These are phyloP conservation scores for Trebouxia gelatinosa DNA, from an alignment of 163 green algal species.

Conservation along the genomic window DNA sequence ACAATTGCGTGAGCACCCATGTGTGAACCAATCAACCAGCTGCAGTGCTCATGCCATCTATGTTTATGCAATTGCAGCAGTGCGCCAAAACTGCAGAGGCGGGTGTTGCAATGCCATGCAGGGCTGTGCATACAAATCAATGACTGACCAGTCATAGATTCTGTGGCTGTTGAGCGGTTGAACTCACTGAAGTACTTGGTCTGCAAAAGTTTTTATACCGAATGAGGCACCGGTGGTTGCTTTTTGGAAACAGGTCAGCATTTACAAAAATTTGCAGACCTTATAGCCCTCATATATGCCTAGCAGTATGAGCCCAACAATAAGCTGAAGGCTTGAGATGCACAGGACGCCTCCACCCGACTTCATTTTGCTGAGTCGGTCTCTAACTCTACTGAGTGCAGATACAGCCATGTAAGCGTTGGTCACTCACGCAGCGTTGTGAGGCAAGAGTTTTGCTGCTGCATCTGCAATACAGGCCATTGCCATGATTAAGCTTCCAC, in stretches of 20 bases:
- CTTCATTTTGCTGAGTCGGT: constrained; percentile 35
- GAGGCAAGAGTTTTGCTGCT: too few relatives aligned
- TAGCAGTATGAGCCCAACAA: constrained; percentile 58
- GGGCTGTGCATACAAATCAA: too few relatives aligned
- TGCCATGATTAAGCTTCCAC: too few relatives aligned
- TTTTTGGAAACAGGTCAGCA: background rate
- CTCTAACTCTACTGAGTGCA: too few relatives aligned
- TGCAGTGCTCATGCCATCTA: background rate
- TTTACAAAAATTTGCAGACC: too few relatives aligned
- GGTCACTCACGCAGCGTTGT: too few relatives aligned
- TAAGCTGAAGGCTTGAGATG: constrained; percentile 51
- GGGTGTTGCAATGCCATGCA: too few relatives aligned
- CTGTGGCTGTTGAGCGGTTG: background rate
- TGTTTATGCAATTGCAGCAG: too few relatives aligned
- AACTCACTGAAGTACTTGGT: constrained; percentile 25
- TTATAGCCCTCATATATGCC: constrained; percentile 57
- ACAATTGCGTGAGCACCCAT: background rate
- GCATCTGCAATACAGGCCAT: too few relatives aligned
- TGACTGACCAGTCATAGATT: background rate
- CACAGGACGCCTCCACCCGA: constrained; percentile 57
- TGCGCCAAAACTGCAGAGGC: too few relatives aligned
- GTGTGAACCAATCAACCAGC: background rate
- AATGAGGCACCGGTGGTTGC: background rate
- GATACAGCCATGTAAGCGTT: too few relatives aligned
- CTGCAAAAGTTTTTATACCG: too few relatives aligned